A percentile compares a stretch with the other conserved stretches of the same genome.
phyloP scores from a whole-genome alignment of 768 basidiomycete species.

The Mycena venus region DNA sequence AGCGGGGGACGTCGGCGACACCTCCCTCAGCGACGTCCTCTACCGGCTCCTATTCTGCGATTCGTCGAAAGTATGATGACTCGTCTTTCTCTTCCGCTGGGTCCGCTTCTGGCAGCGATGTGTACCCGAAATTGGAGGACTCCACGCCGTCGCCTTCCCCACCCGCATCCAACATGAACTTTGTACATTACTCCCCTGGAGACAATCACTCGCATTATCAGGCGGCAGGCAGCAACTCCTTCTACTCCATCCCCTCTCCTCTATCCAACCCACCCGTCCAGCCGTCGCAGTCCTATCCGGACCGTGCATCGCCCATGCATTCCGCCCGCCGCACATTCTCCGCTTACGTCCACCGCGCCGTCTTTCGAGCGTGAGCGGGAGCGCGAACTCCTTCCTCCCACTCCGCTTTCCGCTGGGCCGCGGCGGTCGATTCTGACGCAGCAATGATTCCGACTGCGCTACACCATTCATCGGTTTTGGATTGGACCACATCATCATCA shows the following conservation, averaged over 20 bases:
- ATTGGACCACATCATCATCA: conserved; percentile 20
- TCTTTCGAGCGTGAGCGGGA: conserved; percentile 71
- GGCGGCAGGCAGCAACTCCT: conserved; percentile 44
- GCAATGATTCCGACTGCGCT: conserved; percentile 41
- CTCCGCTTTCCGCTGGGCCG: conserved; percentile 59
- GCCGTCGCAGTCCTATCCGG: conserved; percentile 42
- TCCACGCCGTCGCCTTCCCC: conserved; percentile 79
- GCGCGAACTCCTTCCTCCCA: conserved; percentile 64
- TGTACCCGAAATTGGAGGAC: conserved; percentile 63
- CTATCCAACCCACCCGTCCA: conserved; percentile 58
- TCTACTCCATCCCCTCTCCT: conserved; percentile 68
- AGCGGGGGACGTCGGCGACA: conserved; percentile 57
- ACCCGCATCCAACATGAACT: conserved; percentile 65
- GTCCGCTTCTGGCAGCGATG: conserved; percentile 70
- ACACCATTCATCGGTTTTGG: not conserved
- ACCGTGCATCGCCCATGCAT: conserved; percentile 56
- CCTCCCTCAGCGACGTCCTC: conserved; percentile 53
- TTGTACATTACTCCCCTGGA: conserved; percentile 68
- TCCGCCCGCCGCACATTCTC: conserved; percentile 56
- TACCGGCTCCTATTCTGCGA: conserved; percentile 53
- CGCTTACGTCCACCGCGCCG: conserved; percentile 53
- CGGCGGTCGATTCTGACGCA: conserved; percentile 55
- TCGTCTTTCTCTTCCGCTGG: conserved; percentile 65
- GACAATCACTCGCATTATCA: conserved; percentile 52
- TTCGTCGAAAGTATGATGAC: conserved; percentile 65